Percentiles rank a stretch among this genome's conserved stretches.
phyloP scores from a whole-genome alignment of 306 rosid genomes.

The Dryas alaskensis region DNA sequence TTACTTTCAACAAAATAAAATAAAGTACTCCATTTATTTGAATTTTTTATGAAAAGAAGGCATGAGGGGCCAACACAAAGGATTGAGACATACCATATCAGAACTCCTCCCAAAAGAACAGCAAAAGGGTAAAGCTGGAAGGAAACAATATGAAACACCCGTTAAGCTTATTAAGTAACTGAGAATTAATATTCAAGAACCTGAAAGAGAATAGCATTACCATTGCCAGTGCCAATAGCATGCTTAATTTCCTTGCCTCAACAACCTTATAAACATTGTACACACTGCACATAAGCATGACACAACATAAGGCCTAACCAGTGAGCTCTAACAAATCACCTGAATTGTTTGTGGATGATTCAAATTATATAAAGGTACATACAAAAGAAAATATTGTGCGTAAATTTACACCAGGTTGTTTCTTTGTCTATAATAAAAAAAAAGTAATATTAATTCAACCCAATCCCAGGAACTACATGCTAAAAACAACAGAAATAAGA shows the following conservation, averaged over 20 bases:
- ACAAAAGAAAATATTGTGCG: not conserved
- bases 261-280: slow-evolving; percentile 76
- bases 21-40: not conserved
- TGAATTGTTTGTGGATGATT: not conserved
- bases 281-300: slow-evolving; percentile 54
- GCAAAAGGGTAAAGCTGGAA: slow-evolving; percentile 79
- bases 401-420: not conserved
- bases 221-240: slow-evolving; percentile 85
- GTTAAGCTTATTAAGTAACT: slow-evolving; percentile 22
- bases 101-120: slow-evolving; percentile 71
- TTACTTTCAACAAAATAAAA: not conserved
- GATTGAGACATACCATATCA: slow-evolving; percentile 66
- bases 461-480: no score
- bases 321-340: not conserved
- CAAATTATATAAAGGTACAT: slow-evolving; percentile 5
- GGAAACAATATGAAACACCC: slow-evolving; percentile 22
- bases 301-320: not conserved
- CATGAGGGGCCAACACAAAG: not conserved
- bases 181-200: slow-evolving; percentile 18
- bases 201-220: slow-evolving; percentile 37
- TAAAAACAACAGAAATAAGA: not conserved
- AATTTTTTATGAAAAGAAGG: no score
- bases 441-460: not conserved
- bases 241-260: slow-evolving; percentile 69
- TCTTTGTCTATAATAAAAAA: not conserved